Evolutionary conservation across 768 basidiomycete species (phyloP).

Genomic region (Tephrocybe sp.): DNA sequence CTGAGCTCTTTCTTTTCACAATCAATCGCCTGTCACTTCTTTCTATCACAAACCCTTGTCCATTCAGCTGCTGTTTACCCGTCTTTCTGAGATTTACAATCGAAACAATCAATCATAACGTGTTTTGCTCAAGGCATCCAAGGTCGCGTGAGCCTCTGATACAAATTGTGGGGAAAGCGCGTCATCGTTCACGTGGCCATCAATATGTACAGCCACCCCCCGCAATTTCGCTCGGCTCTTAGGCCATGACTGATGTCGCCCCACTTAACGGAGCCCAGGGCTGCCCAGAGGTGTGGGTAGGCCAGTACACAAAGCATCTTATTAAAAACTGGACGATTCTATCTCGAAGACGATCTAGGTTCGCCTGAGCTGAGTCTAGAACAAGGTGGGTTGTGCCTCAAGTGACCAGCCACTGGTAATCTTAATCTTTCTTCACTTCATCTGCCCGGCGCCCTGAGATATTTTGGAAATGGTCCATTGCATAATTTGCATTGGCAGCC

Average conservation of each 20-base stretch:
- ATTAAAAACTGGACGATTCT: too few relatives aligned
- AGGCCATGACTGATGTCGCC: too few relatives aligned
- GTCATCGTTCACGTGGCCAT: conserved; percentile 10
- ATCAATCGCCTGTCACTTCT: not conserved
- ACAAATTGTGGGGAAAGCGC: conserved; percentile 11
- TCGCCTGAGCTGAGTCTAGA: too few relatives aligned
- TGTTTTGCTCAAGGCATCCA: not conserved
- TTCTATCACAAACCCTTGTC: not conserved
- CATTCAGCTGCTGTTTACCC: not conserved
- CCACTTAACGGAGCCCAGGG: too few relatives aligned
- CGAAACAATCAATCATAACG: not conserved
- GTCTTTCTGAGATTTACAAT: not conserved
- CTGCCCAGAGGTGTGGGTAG: too few relatives aligned
- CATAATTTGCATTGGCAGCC: conserved; percentile 68
- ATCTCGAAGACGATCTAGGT: too few relatives aligned
- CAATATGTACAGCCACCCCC: conserved; percentile 4
- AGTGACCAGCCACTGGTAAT: too few relatives aligned
- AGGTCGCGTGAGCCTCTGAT: not conserved
- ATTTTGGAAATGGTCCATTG: conserved; percentile 72
- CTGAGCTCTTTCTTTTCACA: not conserved
- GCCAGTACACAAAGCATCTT: too few relatives aligned
- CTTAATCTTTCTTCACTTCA: conserved; percentile 36
- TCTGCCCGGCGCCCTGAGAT: conserved; percentile 57
- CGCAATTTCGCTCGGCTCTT: too few relatives aligned
- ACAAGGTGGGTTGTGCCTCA: too few relatives aligned